Conservation (phyloP, 2,329 filamentous ascomycete species). For the Trichoderma atroviride region DNA sequence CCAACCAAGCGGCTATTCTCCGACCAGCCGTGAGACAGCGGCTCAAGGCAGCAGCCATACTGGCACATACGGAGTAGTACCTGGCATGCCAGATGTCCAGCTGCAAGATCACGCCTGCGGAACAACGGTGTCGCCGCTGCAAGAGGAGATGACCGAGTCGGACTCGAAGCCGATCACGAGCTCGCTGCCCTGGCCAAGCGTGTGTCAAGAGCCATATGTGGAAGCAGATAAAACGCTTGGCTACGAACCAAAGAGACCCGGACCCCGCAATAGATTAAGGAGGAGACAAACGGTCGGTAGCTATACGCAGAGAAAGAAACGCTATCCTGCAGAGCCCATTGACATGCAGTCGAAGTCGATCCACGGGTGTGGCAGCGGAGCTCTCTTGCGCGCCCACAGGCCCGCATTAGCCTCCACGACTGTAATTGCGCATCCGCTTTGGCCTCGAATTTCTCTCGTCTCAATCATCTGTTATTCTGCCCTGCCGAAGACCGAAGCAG, state of each 20-base stretch:
- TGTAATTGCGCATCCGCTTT: constrained; percentile 24
- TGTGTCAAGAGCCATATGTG: constrained; percentile 18
- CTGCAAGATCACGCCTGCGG: constrained; percentile 24
- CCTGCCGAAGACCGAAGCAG: neutral
- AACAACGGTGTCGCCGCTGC: constrained; percentile 25
- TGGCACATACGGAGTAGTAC: neutral
- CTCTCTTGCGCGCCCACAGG: constrained; percentile 14
- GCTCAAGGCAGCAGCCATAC: neutral
- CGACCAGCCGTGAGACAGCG: constrained; percentile 19
- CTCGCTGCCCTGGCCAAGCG: constrained; percentile 20
- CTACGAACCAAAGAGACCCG: constrained; percentile 6
- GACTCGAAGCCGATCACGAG: constrained; percentile 25
- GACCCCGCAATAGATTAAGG: constrained; percentile 24
- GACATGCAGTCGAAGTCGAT: constrained; percentile 14
- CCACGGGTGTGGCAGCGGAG: constrained; percentile 24
- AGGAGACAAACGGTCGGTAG: constrained; percentile 21
- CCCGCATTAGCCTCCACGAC: constrained; percentile 6
- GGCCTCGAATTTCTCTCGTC: neutral
- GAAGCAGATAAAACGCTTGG: constrained; percentile 24
- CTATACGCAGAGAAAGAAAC: neutral
- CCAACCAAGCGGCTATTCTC: constrained; percentile 20
- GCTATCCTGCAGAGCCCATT: constrained; percentile 19
- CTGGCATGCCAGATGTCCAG: constrained; percentile 19
- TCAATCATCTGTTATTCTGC: neutral
- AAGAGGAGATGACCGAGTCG: constrained; percentile 26